Conservation (phyloP, 2,329 filamentous ascomycete species). For the Beauveria varroae region DNA sequence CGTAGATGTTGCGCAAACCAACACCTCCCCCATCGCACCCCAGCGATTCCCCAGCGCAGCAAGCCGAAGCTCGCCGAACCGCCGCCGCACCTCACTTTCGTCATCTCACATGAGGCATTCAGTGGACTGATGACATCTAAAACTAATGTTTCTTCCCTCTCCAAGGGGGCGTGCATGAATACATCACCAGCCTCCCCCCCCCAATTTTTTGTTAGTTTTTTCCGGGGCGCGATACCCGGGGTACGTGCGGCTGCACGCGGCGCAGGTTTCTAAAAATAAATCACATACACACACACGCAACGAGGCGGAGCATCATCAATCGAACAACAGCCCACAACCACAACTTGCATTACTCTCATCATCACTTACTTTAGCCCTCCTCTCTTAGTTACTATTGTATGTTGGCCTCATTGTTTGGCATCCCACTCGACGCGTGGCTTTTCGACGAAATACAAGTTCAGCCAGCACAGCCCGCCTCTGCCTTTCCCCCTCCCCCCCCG, state of each 20-base stretch:
- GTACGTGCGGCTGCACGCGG: neutral
- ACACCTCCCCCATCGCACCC: too few relatives aligned
- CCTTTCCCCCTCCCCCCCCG: too few relatives aligned
- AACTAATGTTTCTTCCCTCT: neutral
- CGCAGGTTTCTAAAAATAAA: neutral
- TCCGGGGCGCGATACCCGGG: constrained; percentile 1
- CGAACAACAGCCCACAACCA: neutral
- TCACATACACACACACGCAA: neutral
- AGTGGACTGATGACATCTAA: too few relatives aligned
- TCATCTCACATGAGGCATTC: too few relatives aligned
- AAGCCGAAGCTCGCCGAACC: too few relatives aligned
- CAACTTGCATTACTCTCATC: neutral
- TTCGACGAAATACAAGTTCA: neutral
- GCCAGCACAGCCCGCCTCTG: too few relatives aligned
- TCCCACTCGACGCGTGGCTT: neutral
- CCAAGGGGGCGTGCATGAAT: neutral
- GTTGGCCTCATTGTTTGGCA: neutral
- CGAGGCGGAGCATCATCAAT: neutral
- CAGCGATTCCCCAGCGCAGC: too few relatives aligned
- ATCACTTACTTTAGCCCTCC: neutral
- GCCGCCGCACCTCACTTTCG: neutral
- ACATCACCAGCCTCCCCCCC: neutral
- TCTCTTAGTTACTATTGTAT: too few relatives aligned
- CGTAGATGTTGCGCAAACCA: too few relatives aligned
- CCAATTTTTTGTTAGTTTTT: neutral